Base-by-base conservation (phyloP, 164 flowering plant genomes). In the Vitis labrusca region DNA sequence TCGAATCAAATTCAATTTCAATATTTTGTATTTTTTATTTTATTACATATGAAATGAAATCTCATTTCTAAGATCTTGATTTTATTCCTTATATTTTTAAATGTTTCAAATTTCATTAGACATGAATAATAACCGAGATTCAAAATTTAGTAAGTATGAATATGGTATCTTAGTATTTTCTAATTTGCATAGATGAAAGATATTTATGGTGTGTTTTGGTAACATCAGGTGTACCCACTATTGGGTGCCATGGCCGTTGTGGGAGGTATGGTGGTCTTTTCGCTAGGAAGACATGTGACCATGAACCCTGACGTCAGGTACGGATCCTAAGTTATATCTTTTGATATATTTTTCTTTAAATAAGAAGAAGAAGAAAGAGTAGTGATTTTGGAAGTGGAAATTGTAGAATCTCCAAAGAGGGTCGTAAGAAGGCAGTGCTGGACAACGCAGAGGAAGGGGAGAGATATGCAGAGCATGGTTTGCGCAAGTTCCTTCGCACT, bases 241-340 rank as follows among this genome's bases (percentile, higher is more conserved):
- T 32, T 91, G 78, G 97, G 86, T 3, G 91, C 98, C 8, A 87
- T 93, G 94, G 76, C 82, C 13, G 85, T 89, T 66, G 96, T 88
- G 2, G 82, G 86, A 0, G 66, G 89, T 51, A 74, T 91, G 89
- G 83, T 85, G 74, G 61, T 80, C 68, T 88, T 88, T 70, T 89
- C 85, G 69, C 92, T 92, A 8, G 82, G 88, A 8, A 81, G 98
- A 73, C 89, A 89, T 71, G 16, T 86, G 9, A 49, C 85, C 65
- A 9, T 75, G 59, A 93, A 93, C 67, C 98, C 98, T n/a, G 94
- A 84, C 68, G 94, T 89, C 74, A 88, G 96, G 98, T 91, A 75
- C 2, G 0, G 16, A 32, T 13, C 9, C n/a, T 53, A 10, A 19
- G 11, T 19, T 8, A 50, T n/a, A 63, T 19, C 9, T 5, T 3